These are phyloP conservation scores for Parasitella parasitica DNA, from an alignment of 371 early-diverging fungal species.

Conservation along the genomic window DNA sequence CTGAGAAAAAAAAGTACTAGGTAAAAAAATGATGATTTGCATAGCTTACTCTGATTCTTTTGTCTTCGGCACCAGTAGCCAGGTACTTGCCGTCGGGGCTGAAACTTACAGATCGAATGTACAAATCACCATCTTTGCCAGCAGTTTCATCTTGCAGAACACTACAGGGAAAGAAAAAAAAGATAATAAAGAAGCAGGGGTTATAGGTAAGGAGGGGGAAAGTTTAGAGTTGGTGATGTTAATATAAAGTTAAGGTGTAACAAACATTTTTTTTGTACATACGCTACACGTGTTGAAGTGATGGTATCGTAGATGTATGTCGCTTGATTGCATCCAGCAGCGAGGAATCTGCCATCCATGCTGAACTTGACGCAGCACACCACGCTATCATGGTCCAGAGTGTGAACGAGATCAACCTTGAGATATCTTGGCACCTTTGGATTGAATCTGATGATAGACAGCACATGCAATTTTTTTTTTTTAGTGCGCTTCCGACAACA, in stretches of 20 bases:
- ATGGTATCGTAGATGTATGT: constrained; percentile 84
- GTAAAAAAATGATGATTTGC: background rate
- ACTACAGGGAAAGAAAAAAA: constrained; percentile 26
- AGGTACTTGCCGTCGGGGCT: constrained; percentile 88
- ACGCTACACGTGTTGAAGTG: constrained; percentile 73
- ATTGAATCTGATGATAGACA: constrained; percentile 63
- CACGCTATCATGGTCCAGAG: constrained; percentile 84
- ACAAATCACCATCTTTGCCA: constrained; percentile 67
- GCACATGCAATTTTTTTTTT: too few species aligned
- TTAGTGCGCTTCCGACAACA: background rate
- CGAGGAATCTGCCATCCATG: constrained; percentile 83
- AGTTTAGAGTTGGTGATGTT: background rate
- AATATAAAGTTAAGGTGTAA: background rate
- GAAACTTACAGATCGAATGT: constrained; percentile 95
- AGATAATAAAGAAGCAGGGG: background rate
- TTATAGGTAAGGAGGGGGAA: background rate
- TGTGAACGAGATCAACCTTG: constrained; percentile 79
- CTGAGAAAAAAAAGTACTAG: background rate
- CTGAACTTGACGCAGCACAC: constrained; percentile 96
- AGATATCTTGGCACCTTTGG: constrained; percentile 66
- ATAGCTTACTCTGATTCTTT: constrained; percentile 72
- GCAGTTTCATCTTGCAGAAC: constrained; percentile 75
- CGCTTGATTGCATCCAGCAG: constrained; percentile 90
- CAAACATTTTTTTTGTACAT: constrained; percentile 16
- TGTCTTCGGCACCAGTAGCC: constrained; percentile 96